phyloP scores from a whole-genome alignment of 768 basidiomycete species.

The Boletus sp. region DNA sequence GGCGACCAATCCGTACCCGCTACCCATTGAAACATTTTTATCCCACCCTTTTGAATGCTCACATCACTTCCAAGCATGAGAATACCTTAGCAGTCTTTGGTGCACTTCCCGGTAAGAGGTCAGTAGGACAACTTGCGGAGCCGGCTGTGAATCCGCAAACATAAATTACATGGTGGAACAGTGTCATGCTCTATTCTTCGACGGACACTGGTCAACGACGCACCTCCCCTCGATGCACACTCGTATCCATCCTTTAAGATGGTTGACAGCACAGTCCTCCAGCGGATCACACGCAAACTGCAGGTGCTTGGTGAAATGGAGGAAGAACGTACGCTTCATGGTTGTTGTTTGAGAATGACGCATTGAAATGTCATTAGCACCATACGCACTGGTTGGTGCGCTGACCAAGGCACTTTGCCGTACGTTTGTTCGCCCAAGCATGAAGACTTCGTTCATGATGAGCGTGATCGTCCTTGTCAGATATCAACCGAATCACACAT shows the following conservation, averaged over 20 bases:
- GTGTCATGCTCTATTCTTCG: conserved; percentile 80
- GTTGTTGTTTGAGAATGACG: too few relatives aligned
- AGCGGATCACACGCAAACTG: conserved; percentile 61
- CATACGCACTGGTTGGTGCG: conserved; percentile 79
- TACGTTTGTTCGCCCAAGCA: too few relatives aligned
- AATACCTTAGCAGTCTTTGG: too few relatives aligned
- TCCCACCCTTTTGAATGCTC: conserved; percentile 91
- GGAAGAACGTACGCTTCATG: conserved; percentile 40
- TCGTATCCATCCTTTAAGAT: conserved; percentile 81
- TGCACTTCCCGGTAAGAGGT: too few relatives aligned
- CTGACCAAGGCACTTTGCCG: conserved; percentile 86
- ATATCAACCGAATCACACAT: too few relatives aligned
- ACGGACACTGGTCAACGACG: conserved; percentile 42
- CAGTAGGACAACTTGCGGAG: too few relatives aligned
- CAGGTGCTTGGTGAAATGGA: conserved; percentile 47
- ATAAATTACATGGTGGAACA: conserved; percentile 56
- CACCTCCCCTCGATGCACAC: too few relatives aligned
- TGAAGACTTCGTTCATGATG: too few relatives aligned
- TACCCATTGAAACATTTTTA: conserved; percentile 72
- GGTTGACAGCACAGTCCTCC: conserved; percentile 66
- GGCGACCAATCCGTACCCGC: too few relatives aligned
- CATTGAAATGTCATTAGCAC: too few relatives aligned
- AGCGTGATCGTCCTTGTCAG: too few relatives aligned
- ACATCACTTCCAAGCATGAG: conserved; percentile 84
- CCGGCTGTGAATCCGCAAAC: too few relatives aligned